Percentiles rank a stretch among this genome's conserved stretches.
Conservation (phyloP, 306 rosid species). For the Casuarina glauca region DNA sequence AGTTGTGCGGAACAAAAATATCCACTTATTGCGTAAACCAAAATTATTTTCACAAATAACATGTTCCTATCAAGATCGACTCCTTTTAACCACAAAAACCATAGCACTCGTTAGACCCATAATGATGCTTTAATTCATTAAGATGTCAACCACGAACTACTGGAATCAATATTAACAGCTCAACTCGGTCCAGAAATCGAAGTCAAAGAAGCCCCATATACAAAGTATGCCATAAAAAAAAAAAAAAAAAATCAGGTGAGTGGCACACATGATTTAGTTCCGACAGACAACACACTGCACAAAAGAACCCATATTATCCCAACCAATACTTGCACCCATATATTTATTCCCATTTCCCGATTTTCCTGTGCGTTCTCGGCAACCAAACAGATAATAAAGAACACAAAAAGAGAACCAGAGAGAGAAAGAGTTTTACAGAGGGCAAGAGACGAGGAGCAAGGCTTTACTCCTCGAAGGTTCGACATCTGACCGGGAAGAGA, state of each 20-base stretch:
- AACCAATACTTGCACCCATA: background rate
- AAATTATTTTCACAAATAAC: background rate
- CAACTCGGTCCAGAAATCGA: background rate
- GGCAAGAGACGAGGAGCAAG: slow-evolving; percentile 35
- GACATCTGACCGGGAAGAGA: slow-evolving; percentile 50
- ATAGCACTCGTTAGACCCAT: background rate
- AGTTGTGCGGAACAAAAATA: background rate
- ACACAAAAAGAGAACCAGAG: slow-evolving; percentile 4
- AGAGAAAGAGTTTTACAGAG: slow-evolving; percentile 36
- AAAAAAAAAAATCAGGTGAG: background rate
- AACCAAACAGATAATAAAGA: slow-evolving; percentile 19
- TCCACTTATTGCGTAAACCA: slow-evolving; percentile 3
- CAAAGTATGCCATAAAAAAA: background rate
- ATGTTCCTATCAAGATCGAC: background rate
- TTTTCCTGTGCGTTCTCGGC: slow-evolving; percentile 13
- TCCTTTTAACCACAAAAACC: background rate
- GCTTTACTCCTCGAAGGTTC: slow-evolving; percentile 36
- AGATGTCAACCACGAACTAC: background rate
- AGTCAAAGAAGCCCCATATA: background rate
- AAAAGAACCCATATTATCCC: background rate
- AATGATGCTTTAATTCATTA: background rate
- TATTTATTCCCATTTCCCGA: background rate
- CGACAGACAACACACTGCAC: background rate
- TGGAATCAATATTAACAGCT: background rate
- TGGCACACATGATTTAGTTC: background rate